Base-by-base conservation (phyloP, 345 rosid species). In the Sapria himalayana region DNA sequence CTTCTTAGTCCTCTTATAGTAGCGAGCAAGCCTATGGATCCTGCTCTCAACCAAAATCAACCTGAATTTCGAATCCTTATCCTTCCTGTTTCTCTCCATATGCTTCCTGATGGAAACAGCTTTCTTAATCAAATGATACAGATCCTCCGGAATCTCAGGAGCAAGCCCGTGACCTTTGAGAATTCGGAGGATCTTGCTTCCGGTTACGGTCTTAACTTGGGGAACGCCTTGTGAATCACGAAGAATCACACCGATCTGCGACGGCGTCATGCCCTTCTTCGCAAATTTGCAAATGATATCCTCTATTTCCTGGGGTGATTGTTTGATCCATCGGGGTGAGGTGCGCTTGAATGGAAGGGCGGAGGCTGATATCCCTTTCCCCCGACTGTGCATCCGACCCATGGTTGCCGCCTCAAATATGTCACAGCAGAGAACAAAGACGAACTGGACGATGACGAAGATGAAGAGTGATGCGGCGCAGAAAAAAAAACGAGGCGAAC, bases 1-100 rank as follows among this genome's bases (percentile, higher is more conserved):
- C 73, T 80, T 85, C 80, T 74, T 80, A 19, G 85, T 85, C 67
- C 80, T 85, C 80, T 85, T 85, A 73, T 85, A 85, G 54, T 80
- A 80, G 21, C 93, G 92, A 31, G 96, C 96, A 46, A 74, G 91
- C 22, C 92, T 77, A 55, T 85, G 93, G 45, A 74, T 80, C 58
- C 96, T 74, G 69, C 93, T 80, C 65, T 85, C 93, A 0, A 77
- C 96, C 56, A 85, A 73, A 62, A 77, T 85, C 74, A 85, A 37
- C 54, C 96, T 58, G 36, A 85, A 85, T 46, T 80, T 77, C 54
- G 96, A 85, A 33, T 85, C 96, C 54, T 85, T 85, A 57, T 85
- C 96, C 63, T 85, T 85, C 54, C 96, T 56, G 73, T 80, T 85
- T 71, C 96, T 85, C 70, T 85, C 96, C 58, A 85, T 61, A 55